Percentiles rank a stretch among this genome's conserved stretches.
phyloP scores from a whole-genome alignment of 2,329 filamentous ascomycete genomes.

The Volutella citrinella region DNA sequence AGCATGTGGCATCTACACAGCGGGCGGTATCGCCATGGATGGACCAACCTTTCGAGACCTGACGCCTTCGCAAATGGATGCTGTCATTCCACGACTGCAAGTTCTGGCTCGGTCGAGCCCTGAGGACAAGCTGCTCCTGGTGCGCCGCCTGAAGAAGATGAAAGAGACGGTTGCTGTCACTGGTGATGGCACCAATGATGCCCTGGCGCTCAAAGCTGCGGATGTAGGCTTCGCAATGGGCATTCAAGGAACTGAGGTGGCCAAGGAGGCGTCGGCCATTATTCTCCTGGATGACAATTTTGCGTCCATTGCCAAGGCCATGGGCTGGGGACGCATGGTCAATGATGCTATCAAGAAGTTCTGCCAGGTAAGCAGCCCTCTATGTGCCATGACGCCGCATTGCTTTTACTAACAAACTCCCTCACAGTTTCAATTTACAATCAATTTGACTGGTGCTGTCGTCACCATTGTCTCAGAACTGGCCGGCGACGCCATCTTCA shows the following conservation, averaged over 20 bases:
- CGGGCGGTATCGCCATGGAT: slow-evolving; percentile 63
- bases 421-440: slow-evolving; percentile 60
- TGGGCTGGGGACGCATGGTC: slow-evolving; percentile 67
- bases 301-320: slow-evolving; percentile 61
- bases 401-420: not conserved
- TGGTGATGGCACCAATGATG: slow-evolving; percentile 66
- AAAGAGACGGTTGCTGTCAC: slow-evolving; percentile 62
- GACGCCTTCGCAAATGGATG: slow-evolving; percentile 49
- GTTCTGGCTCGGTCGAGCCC: slow-evolving; percentile 59
- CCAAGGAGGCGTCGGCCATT: slow-evolving; percentile 67
- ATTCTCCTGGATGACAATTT: slow-evolving; percentile 68
- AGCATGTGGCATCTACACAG: slow-evolving; percentile 62
- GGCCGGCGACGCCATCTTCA: slow-evolving; percentile 57
- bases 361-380: slow-evolving; percentile 51
- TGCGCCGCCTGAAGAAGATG: slow-evolving; percentile 50
- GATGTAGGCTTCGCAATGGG: slow-evolving; percentile 70
- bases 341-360: slow-evolving; percentile 69
- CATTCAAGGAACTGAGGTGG: slow-evolving; percentile 63
- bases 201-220: slow-evolving; percentile 61
- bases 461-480: slow-evolving; percentile 65
- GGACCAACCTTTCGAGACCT: slow-evolving; percentile 60
- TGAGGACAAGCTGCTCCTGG: slow-evolving; percentile 57
- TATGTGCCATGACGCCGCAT: no score
- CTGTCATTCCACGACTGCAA: slow-evolving; percentile 45
- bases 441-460: slow-evolving; percentile 66